These are phyloP conservation scores for Oenanthe javanica DNA, from an alignment of 140 eudicot genomes.

Conservation along the genomic window DNA sequence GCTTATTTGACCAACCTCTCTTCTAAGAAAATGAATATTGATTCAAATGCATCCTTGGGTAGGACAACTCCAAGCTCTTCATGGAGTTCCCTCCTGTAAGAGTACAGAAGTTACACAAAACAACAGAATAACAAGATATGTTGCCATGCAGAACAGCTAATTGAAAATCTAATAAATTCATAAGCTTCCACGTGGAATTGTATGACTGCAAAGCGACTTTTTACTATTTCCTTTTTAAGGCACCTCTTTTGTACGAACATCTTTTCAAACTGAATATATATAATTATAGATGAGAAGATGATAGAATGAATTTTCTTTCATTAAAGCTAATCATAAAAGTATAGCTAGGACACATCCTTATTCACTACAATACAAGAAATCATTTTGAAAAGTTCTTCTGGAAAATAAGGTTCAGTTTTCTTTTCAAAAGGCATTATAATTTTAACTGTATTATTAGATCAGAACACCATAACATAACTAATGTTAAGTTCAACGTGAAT, in stretches of 20 bases:
- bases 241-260: background rate
- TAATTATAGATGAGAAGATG: background rate
- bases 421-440: background rate
- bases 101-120: conserved; percentile 6
- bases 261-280: background rate
- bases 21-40: conserved; percentile 61
- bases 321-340: background rate
- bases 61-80: conserved; percentile 87
- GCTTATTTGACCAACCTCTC: conserved; percentile 49
- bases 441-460: background rate
- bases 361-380: background rate
- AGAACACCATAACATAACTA: background rate
- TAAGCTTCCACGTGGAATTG: background rate
- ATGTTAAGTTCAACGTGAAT: background rate
- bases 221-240: background rate
- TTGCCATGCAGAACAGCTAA: background rate
- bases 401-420: background rate
- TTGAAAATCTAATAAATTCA: background rate
- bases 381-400: background rate
- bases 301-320: background rate
- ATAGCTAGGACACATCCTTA: background rate
- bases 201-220: background rate
- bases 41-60: conserved; percentile 87
- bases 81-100: conserved; percentile 90
- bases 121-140: background rate